A percentile compares a stretch with the other conserved stretches of the same genome.
Conservation (phyloP, 192 early-diverging fungal species). For the Podila verticillata region DNA sequence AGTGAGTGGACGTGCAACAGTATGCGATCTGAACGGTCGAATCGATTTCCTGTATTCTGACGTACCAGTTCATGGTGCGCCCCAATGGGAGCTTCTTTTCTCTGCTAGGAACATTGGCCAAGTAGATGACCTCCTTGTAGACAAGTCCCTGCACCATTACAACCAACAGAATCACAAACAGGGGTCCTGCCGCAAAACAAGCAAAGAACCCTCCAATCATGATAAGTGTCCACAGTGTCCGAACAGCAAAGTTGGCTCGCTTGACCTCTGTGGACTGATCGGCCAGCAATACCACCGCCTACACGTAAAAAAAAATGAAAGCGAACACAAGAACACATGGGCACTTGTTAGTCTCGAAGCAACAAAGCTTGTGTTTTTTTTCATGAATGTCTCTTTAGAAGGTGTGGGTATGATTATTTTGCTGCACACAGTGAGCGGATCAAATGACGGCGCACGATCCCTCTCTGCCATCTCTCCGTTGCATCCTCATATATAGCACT, state of each 20-base stretch:
- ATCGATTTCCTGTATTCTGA: background rate
- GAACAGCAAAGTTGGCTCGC: conserved; percentile 85
- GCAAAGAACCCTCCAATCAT: conserved; percentile 90
- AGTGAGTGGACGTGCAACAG: background rate
- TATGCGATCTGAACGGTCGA: no score
- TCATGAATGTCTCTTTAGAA: background rate
- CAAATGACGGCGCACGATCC: no score
- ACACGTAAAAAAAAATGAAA: background rate
- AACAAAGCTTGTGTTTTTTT: no score
- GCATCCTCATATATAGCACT: background rate
- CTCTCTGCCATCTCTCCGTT: no score
- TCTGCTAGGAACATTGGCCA: conserved; percentile 83
- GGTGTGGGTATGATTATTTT: background rate
- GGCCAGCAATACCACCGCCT: conserved; percentile 53
- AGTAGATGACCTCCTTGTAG: conserved; percentile 91
- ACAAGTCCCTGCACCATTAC: conserved; percentile 85
- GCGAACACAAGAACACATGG: background rate
- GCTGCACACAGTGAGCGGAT: no score
- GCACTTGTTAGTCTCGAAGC: background rate
- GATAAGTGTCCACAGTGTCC: conserved; percentile 85
- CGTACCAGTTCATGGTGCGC: conserved; percentile 85
- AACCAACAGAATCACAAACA: conserved; percentile 86
- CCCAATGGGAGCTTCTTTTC: conserved; percentile 92
- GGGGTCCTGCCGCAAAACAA: conserved; percentile 79
- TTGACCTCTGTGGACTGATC: conserved; percentile 60